Conservation (phyloP, 768 basidiomycete genomes). For the Lactarius akahatsu region DNA sequence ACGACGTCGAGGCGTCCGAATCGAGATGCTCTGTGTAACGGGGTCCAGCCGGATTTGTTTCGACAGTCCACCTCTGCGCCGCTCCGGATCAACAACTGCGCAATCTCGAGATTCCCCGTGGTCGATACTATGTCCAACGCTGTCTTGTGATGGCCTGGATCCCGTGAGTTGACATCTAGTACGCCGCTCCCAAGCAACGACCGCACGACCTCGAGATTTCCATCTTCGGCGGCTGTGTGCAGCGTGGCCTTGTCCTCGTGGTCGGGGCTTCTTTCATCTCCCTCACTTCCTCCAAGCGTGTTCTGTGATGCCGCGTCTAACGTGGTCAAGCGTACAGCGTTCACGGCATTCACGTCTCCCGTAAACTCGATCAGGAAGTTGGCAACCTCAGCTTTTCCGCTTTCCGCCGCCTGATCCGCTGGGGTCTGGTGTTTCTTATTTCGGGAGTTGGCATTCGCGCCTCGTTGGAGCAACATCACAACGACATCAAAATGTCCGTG, state of each 20-base stretch:
- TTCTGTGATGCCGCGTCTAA: neutral
- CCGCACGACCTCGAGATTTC: neutral
- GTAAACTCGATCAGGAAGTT: neutral
- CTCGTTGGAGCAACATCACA: neutral
- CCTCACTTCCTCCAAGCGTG: neutral
- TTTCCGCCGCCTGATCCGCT: neutral
- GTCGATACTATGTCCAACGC: neutral
- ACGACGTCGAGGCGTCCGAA: neutral
- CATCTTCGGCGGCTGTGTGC: slow-evolving; percentile 4
- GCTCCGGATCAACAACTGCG: neutral
- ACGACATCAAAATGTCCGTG: neutral
- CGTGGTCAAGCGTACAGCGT: neutral
- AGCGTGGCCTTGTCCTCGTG: neutral
- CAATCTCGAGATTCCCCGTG: slow-evolving; percentile 6
- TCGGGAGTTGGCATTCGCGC: neutral
- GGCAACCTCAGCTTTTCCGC: slow-evolving; percentile 1
- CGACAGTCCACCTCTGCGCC: slow-evolving; percentile 6
- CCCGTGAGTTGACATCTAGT: neutral
- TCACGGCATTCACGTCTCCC: neutral
- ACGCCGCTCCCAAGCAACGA: neutral
- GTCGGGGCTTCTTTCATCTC: neutral
- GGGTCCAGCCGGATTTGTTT: neutral
- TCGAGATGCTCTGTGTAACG: slow-evolving; percentile 7
- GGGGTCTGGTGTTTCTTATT: neutral
- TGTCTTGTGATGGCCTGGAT: neutral